These are phyloP conservation scores for Aspergillus sp. DNA, from an alignment of 2,329 filamentous ascomycete species.

Conservation along the genomic window DNA sequence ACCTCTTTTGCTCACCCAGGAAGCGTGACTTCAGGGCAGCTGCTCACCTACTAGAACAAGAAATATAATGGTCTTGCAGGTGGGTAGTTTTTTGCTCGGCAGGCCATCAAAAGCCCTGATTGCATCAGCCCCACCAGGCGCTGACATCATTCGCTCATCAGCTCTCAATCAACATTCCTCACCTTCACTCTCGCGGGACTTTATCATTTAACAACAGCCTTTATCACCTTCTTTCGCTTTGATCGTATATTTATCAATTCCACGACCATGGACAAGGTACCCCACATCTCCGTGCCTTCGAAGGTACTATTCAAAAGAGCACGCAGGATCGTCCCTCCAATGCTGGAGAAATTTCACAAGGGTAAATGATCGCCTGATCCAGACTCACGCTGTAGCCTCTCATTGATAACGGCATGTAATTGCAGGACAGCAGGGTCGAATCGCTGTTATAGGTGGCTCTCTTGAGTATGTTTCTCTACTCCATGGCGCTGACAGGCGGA, in stretches of 20 bases:
- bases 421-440: constrained; percentile 82
- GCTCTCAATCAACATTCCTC: constrained; percentile 6
- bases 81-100: too few species aligned
- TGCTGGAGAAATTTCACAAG: constrained; percentile 96
- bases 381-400: neutral
- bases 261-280: constrained; percentile 30
- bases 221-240: neutral
- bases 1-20: too few species aligned
- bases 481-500: neutral
- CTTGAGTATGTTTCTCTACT: constrained; percentile 60
- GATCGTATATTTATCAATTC: neutral
- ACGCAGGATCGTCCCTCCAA: constrained; percentile 86
- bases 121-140: constrained; percentile 30
- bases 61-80: too few species aligned
- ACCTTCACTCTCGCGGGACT: neutral
- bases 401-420: neutral
- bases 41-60: too few species aligned
- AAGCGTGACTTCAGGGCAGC: too few species aligned
- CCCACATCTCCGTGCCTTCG: constrained; percentile 63
- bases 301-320: constrained; percentile 76
- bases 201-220: neutral
- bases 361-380: constrained; percentile 52
- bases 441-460: constrained; percentile 92
- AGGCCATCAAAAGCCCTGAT: neutral
- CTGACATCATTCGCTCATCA: constrained; percentile 34